Evolutionary conservation across 768 basidiomycete genomes (phyloP), one percentile per base, ranked within the genome.

Genomic region (Podaxis sp.): DNA sequence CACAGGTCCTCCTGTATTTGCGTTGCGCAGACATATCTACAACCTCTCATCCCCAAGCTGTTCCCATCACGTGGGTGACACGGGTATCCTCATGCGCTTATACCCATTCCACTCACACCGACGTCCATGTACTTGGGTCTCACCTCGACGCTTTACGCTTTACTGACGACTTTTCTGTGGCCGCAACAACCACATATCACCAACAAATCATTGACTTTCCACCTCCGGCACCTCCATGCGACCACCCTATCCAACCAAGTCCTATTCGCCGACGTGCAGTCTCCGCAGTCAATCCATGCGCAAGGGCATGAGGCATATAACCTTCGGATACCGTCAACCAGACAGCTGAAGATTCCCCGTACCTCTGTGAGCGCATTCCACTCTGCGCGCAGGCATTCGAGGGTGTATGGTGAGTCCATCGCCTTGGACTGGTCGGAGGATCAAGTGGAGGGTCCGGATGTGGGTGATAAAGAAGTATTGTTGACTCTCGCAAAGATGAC

Each of bases 401-500:
- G 79, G 48, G 75, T 77, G 68, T 69, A 72, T 56, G 70, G 73
- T 28, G 72, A 72, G 19, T 79, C 70, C 55, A 74, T 76, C 15
- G 65, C 71, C 2, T 59, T 86, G 28, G 70, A 77, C 9, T 96
- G 95, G 95, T 76, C 86, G 13, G 82, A 85, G 51, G 80, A 80
- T 24, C 83, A 90, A 39, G 80, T 92, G 0, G 69, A 71, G 4
- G 87, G 83, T 0, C 96, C 96, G 1, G 88, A 97, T 69, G 82
- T 91, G 3, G 77, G 79, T 17, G 86, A 87, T 68, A 83, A 90
- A 38, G 82, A 87, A 68, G 90, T 93, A 0, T 73, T 98, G 6
- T 80, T 87, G 12, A 77, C 84, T 28, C 80, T 98, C 15, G 95
- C 92, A 19, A 94, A 91, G 84, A 98, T 99, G 92, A 86, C 90